phyloP scores from a whole-genome alignment of 2,329 filamentous ascomycete species.

The Arthrobotrys conoides region DNA sequence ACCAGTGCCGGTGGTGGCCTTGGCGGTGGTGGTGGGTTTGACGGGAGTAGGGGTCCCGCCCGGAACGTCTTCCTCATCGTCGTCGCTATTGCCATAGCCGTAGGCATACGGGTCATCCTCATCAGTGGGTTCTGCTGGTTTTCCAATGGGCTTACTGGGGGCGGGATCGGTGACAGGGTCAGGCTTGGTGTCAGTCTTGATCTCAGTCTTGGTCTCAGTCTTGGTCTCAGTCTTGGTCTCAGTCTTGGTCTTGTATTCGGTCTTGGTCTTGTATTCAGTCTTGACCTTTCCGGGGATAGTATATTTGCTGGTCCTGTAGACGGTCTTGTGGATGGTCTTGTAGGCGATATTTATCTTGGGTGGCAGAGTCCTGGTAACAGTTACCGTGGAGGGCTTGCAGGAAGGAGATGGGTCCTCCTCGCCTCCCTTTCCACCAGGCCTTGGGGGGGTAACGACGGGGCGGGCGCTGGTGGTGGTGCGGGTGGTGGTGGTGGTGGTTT shows the following conservation, averaged over 20 bases:
- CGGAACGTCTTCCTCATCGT: background rate
- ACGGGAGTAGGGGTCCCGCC: background rate
- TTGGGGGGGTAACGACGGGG: background rate
- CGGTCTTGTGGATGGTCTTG: conserved; percentile 6
- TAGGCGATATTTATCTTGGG: background rate
- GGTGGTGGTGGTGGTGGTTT: background rate
- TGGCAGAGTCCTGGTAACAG: background rate
- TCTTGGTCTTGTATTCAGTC: background rate
- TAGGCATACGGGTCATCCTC: conserved; percentile 5
- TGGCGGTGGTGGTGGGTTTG: background rate
- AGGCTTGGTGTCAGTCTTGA: conserved; percentile 1
- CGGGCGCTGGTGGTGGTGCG: background rate
- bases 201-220: background rate
- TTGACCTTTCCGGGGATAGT: conserved; percentile 11
- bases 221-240: conserved; percentile 2
- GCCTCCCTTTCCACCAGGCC: conserved; percentile 16
- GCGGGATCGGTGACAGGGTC: background rate
- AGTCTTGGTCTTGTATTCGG: conserved; percentile 6
- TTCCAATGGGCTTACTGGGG: conserved; percentile 5
- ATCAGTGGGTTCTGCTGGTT: conserved; percentile 1
- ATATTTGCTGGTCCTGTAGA: background rate
- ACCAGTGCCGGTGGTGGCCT: background rate
- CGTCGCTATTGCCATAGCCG: conserved; percentile 1
- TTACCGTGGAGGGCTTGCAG: conserved; percentile 18
- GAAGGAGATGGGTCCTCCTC: background rate